Evolutionary conservation across 1,284 basidiomycete genomes (phyloP).

Genomic region (Cutaneotrichosporon sp.): DNA sequence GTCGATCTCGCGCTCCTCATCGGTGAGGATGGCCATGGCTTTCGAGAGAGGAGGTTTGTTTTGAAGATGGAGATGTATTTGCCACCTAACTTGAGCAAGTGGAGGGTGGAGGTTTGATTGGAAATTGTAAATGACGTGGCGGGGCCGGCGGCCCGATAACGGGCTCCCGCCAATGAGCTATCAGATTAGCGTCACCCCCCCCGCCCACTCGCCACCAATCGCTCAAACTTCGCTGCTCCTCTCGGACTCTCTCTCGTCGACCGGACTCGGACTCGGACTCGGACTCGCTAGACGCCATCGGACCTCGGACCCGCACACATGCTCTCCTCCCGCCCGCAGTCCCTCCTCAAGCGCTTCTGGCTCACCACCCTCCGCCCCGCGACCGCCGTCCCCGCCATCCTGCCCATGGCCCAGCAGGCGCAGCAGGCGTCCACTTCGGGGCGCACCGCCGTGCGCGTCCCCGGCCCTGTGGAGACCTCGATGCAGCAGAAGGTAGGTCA

Average conservation of each 20-base stretch:
- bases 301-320: no score
- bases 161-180: neutral
- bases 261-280: neutral
- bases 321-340: constrained; percentile 27
- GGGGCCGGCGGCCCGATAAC: neutral
- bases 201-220: neutral
- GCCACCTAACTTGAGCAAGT: constrained; percentile 18
- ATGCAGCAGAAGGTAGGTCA: constrained; percentile 48
- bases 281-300: no score
- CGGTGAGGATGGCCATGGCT: constrained; percentile 39
- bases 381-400: neutral
- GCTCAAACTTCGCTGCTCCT: neutral
- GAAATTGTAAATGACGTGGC: constrained; percentile 9
- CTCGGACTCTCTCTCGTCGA: no score
- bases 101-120: no score
- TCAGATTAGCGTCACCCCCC: constrained; percentile 8
- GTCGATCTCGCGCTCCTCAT: constrained; percentile 57
- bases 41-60: neutral
- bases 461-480: constrained; percentile 49
- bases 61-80: neutral
- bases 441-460: constrained; percentile 36
- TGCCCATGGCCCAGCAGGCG: constrained; percentile 2
- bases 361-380: constrained; percentile 26
- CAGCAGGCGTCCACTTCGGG: constrained; percentile 13
- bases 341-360: constrained; percentile 29